These are phyloP conservation scores for Zasmidium cellare DNA, from an alignment of 2,329 filamentous ascomycete species.

Conservation along the genomic window DNA sequence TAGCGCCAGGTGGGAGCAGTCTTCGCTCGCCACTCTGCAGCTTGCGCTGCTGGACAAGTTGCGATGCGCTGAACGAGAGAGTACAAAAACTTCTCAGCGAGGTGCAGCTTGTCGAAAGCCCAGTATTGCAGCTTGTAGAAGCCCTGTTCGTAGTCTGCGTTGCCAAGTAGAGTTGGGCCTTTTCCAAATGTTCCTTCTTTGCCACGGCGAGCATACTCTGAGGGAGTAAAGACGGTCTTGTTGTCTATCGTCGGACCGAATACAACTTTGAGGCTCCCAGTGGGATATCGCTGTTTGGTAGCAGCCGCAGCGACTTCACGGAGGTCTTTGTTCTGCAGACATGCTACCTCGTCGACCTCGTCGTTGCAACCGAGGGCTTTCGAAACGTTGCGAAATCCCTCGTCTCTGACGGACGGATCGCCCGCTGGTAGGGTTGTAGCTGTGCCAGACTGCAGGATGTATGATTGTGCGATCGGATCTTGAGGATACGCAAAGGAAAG, in stretches of 20 bases:
- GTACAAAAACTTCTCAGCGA: too few species aligned
- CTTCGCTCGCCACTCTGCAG: constrained; percentile 14
- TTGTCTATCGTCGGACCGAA: background rate
- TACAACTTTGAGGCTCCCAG: background rate
- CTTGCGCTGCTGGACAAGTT: background rate
- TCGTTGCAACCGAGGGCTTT: constrained; percentile 34
- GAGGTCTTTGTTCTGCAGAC: background rate
- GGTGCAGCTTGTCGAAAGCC: background rate
- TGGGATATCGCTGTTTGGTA: background rate
- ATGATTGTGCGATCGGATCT: constrained; percentile 36
- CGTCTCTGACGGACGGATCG: constrained; percentile 39
- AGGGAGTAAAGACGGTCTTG: background rate
- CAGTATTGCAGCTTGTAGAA: background rate
- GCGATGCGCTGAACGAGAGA: background rate
- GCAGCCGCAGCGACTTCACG: background rate
- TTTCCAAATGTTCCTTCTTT: constrained; percentile 30
- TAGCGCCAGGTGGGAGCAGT: constrained; percentile 38
- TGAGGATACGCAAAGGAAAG: constrained; percentile 34
- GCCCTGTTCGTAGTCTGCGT: constrained; percentile 32
- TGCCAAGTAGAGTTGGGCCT: constrained; percentile 37
- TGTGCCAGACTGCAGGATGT: constrained; percentile 20
- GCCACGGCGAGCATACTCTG: constrained; percentile 32
- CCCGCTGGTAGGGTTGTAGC: constrained; percentile 28
- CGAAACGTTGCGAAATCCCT: too few species aligned
- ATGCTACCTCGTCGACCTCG: background rate